A percentile compares a stretch with the other conserved stretches of the same genome.
Evolutionary conservation across 306 rosid species (phyloP).

Genomic region (Quercus mongolica): DNA sequence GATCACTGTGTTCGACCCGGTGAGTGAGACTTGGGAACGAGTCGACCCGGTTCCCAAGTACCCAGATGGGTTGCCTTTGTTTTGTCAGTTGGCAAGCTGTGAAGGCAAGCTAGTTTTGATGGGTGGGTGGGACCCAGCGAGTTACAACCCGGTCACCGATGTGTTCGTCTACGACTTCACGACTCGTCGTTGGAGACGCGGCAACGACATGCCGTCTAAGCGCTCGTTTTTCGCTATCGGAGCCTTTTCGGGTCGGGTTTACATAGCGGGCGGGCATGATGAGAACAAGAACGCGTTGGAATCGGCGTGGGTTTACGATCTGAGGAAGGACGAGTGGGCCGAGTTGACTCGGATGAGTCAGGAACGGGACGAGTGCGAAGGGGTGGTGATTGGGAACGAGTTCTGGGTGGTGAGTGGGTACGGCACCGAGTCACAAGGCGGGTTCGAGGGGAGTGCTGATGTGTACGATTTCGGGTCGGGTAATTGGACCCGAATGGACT

Average conservation of each 20-base stretch:
- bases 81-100: constrained; percentile 30
- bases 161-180: constrained; percentile 38
- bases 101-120: constrained; percentile 38
- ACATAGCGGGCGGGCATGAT: constrained; percentile 45
- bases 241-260: constrained; percentile 12
- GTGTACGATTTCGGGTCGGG: constrained; percentile 27
- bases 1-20: constrained; percentile 33
- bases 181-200: constrained; percentile 23
- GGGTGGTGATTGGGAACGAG: constrained; percentile 31
- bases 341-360: constrained; percentile 24
- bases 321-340: constrained; percentile 23
- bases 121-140: constrained; percentile 50
- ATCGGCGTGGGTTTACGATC: constrained; percentile 37
- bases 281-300: constrained; percentile 40
- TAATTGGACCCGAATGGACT: constrained; percentile 18
- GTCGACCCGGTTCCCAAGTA: constrained; percentile 31
- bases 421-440: constrained; percentile 36
- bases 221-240: constrained; percentile 42
- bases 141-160: constrained; percentile 23
- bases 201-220: constrained; percentile 39
- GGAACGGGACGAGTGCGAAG: constrained; percentile 51
- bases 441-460: constrained; percentile 34
- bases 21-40: constrained; percentile 20
- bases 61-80: constrained; percentile 28
- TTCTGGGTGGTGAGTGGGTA: constrained; percentile 50